Evolutionary conservation across 768 basidiomycete genomes (phyloP).

Genomic region (Psilocybe azurescens): DNA sequence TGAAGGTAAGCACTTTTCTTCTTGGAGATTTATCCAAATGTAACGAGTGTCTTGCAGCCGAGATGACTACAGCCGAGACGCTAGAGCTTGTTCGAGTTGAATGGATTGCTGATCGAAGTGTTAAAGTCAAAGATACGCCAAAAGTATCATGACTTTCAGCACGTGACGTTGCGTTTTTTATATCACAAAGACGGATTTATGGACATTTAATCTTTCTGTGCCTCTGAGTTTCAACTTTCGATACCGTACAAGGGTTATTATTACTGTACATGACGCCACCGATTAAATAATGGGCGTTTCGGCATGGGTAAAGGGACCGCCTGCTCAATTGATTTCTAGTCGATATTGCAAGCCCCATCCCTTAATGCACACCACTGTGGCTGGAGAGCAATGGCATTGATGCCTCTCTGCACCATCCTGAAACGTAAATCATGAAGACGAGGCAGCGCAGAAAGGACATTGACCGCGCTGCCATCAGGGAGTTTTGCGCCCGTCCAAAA

Average conservation of each 20-base stretch:
- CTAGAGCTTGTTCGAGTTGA: constrained; percentile 80
- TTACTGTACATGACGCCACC: too few relatives aligned
- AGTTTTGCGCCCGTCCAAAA: constrained; percentile 71
- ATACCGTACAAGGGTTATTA: too few relatives aligned
- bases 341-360: constrained; percentile 57
- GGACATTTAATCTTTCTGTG: neutral
- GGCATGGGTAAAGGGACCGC: neutral
- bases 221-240: too few relatives aligned
- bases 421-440: constrained; percentile 70
- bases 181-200: neutral
- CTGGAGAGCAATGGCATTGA: constrained; percentile 65
- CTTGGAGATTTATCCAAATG: neutral
- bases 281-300: too few relatives aligned
- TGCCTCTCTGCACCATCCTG: constrained; percentile 65
- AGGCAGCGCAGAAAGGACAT: constrained; percentile 55
- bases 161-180: constrained; percentile 40
- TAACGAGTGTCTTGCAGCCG: constrained; percentile 25
- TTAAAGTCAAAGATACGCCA: constrained; percentile 82
- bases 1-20: constrained; percentile 59
- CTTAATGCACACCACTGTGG: constrained; percentile 76
- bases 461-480: constrained; percentile 43
- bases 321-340: neutral
- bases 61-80: constrained; percentile 57
- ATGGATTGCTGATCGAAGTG: constrained; percentile 85
- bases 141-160: constrained; percentile 85